Conservation (phyloP, 139 green algal species). For the Raphidocelis subcapitata region DNA sequence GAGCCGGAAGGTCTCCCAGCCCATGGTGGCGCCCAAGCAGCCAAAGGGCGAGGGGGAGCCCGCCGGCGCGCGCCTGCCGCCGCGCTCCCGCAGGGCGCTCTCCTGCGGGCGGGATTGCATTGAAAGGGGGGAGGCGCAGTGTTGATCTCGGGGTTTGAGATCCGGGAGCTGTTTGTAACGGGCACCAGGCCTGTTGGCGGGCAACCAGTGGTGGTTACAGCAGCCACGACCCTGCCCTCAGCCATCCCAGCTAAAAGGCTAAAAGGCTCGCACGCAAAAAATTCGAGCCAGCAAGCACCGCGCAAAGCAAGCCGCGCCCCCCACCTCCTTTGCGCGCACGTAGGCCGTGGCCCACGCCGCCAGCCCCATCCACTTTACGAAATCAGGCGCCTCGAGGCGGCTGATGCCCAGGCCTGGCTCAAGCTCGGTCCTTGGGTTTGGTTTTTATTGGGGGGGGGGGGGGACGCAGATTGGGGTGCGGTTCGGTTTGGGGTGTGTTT, state of each 20-base stretch:
- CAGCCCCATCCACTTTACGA: constrained; percentile 60
- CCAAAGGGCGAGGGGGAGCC: constrained; percentile 61
- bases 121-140: too few relatives aligned
- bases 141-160: too few relatives aligned
- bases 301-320: neutral
- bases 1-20: constrained; percentile 75
- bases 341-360: constrained; percentile 62
- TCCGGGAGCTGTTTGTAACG: too few relatives aligned
- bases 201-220: too few relatives aligned
- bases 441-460: neutral
- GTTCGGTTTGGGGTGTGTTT: too few relatives aligned
- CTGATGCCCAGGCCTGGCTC: constrained; percentile 60
- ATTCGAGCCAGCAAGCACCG: too few relatives aligned
- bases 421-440: constrained; percentile 29
- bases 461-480: too few relatives aligned
- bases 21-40: constrained; percentile 68
- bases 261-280: too few relatives aligned
- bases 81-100: constrained; percentile 5
- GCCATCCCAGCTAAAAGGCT: too few relatives aligned
- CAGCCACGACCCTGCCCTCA: too few relatives aligned
- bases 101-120: neutral
- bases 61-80: constrained; percentile 3
- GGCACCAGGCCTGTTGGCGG: too few relatives aligned
- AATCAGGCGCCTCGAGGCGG: constrained; percentile 53
- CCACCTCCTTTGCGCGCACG: constrained; percentile 56